Evolutionary conservation across 345 rosid genomes (phyloP), one percentile per base, ranked within the genome.

Genomic region (Litchi chinensis): DNA sequence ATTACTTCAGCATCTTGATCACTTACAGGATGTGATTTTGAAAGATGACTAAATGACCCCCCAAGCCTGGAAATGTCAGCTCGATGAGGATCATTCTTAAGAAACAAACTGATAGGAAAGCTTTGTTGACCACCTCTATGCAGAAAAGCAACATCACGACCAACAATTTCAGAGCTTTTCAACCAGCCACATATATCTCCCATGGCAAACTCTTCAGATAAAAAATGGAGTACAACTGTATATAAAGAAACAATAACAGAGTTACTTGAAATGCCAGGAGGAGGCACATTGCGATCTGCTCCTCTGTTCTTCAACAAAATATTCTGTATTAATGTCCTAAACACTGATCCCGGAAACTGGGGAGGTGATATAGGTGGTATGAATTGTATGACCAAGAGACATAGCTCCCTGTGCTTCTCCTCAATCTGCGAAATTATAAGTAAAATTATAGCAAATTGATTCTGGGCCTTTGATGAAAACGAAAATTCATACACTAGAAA

Each of bases 51-150:
- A 68, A 88, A 90, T 50, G 97, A 86, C 73, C 99, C 99, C 15
- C 99, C 99, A 78, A 96, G 90, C 91, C 99, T 89, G n/a, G 96
- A 83, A 79, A 96, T 87, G 72, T 93, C 98, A 84, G 86, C 87
- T 79, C 89, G 93, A 87, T 89, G 91, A 39, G 95, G 84, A 84
- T 93, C 98, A 79, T 88, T 87, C 83, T 86, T 92, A 19, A 96
- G 89, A 86, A 96, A 91, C 75, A 96, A 86, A 86, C 91, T 85
- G 68, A 90, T 59, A 18, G 99, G 97, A 78, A 96, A 96, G 84
- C 89, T 88, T 81, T 91, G 94, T 56, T 91, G 90, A 79, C 99
- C 98, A 73, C 98, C 98, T 85, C 94, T 87, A 84, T 96, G 99
- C 85, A 96, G 92, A 90, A 91, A 91, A 57, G 95, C 95, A 79